Percentiles rank a stretch among this genome's conserved stretches.
These are phyloP conservation scores for Aspergillus brunneoviolaceus DNA, from an alignment of 2,329 filamentous ascomycete genomes.

Conservation along the genomic window DNA sequence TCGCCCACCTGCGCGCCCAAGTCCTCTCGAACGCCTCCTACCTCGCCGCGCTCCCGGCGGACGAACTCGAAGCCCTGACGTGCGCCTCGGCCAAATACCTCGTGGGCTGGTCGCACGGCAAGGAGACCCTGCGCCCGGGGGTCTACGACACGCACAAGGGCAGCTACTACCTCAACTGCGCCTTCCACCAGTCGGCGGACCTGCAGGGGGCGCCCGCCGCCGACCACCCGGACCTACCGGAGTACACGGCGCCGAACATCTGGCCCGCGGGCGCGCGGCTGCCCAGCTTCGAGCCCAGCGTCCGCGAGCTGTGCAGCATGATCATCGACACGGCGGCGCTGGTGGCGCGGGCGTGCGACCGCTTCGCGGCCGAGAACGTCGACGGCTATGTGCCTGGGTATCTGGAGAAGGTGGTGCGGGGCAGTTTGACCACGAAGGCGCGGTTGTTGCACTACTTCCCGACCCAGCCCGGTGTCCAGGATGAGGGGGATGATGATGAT, in stretches of 20 bases:
- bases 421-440: slow-evolving; percentile 86
- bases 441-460: slow-evolving; percentile 92
- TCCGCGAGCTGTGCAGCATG: slow-evolving; percentile 74
- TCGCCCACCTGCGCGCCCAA: slow-evolving; percentile 67
- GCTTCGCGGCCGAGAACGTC: slow-evolving; percentile 77
- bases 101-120: slow-evolving; percentile 64
- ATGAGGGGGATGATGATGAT: slow-evolving; percentile 52
- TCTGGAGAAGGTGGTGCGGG: slow-evolving; percentile 80
- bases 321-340: slow-evolving; percentile 88
- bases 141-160: slow-evolving; percentile 64
- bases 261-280: slow-evolving; percentile 73
- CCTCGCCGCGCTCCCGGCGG: slow-evolving; percentile 73
- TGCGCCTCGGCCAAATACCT: slow-evolving; percentile 56
- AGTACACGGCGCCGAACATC: slow-evolving; percentile 86
- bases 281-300: slow-evolving; percentile 70
- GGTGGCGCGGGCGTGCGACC: slow-evolving; percentile 87
- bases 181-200: slow-evolving; percentile 48
- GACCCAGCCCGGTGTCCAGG: neutral
- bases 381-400: slow-evolving; percentile 73
- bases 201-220: slow-evolving; percentile 40
- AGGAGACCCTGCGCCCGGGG: slow-evolving; percentile 62
- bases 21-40: slow-evolving; percentile 86
- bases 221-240: slow-evolving; percentile 62
- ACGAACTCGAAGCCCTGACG: slow-evolving; percentile 58
- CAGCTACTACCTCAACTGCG: slow-evolving; percentile 64